Base-by-base conservation (phyloP, 2,329 filamentous ascomycete species). In the Diaporthe caulivora region DNA sequence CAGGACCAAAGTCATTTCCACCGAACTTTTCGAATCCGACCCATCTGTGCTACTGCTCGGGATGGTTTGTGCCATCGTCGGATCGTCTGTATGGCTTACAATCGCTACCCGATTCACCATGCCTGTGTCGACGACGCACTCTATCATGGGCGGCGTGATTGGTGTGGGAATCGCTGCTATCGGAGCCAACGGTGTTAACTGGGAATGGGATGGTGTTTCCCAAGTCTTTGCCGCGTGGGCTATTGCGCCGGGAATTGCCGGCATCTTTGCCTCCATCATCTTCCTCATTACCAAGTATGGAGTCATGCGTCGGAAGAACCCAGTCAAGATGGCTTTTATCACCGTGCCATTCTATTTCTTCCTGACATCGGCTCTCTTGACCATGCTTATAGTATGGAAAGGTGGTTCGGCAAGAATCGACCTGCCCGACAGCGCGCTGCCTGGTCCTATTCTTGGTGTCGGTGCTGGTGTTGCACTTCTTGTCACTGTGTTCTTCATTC, bases 111-210 rank as follows among this genome's bases (percentile, higher is more conserved):
- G 79, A 51, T 78, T 87, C 75, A 89, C 88, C 49, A 84, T 90
- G 76, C 90, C 89, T 47, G 89, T 91, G 26, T 91, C 89, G 0
- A 91, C 90, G 5, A 92, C 90, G 1, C 89, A 91, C 79, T 90
- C 89, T 17, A 86, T 91, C 74, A 86, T 91, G 75, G 89, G 88
- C 24, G 88, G 88, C 75, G 85, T 92, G 40, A 83, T 91, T 71
- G 90, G 90, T 72, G 88, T 90, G 78, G 90, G 89, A 57, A 84
- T 92, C 49, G 90, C 88, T 17, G 81, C 85, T 13, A 81, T 91
- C 37, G 90, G 90, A 8, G 80, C 83, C 2, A 72, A 81, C 2
- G 87, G 87, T 75, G 83, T 92, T 64, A 85, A 87, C 71, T 92
- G 91, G 88, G 79, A 86, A 18, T 87, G 87, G 73, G 77, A 81